Conservation (phyloP, 768 basidiomycete species). For the Candolleomyces eurysporus region DNA sequence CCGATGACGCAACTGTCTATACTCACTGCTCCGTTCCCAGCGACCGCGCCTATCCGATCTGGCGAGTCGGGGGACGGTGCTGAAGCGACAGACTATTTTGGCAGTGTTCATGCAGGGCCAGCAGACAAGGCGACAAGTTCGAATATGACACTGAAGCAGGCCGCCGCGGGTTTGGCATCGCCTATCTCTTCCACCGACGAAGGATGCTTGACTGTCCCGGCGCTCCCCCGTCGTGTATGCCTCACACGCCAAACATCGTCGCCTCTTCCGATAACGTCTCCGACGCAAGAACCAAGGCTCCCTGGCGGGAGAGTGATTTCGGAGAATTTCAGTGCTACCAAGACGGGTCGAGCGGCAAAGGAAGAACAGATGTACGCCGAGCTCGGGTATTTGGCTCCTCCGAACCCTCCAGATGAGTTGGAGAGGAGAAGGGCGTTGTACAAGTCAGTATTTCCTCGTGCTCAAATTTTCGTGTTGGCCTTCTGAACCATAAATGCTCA, state of each 20-base stretch:
- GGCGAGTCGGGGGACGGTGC: background rate
- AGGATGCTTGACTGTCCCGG: constrained; percentile 38
- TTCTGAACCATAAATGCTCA: background rate
- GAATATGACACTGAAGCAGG: background rate
- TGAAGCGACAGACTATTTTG: constrained; percentile 6
- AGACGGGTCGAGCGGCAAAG: constrained; percentile 51
- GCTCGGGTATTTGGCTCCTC: constrained; percentile 72
- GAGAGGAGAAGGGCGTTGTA: constrained; percentile 83
- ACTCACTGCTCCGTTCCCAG: constrained; percentile 6
- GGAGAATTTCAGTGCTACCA: constrained; percentile 26
- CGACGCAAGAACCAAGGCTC: constrained; percentile 28
- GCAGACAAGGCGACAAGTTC: background rate
- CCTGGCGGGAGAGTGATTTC: constrained; percentile 29
- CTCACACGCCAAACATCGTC: constrained; percentile 65
- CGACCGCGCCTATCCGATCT: constrained; percentile 3
- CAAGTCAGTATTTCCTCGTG: constrained; percentile 47
- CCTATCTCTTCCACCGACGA: constrained; percentile 11
- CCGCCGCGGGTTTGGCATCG: constrained; percentile 4
- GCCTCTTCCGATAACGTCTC: constrained; percentile 49
- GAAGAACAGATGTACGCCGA: constrained; percentile 68
- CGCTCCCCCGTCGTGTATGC: constrained; percentile 48
- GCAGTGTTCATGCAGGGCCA: background rate
- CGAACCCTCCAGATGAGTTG: constrained; percentile 80
- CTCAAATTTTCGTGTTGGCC: background rate
- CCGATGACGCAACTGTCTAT: constrained; percentile 4